Evolutionary conservation across 106 monocot genomes (phyloP), one percentile per base, ranked within the genome.

Genomic region (Dioscorea zingiberensis): DNA sequence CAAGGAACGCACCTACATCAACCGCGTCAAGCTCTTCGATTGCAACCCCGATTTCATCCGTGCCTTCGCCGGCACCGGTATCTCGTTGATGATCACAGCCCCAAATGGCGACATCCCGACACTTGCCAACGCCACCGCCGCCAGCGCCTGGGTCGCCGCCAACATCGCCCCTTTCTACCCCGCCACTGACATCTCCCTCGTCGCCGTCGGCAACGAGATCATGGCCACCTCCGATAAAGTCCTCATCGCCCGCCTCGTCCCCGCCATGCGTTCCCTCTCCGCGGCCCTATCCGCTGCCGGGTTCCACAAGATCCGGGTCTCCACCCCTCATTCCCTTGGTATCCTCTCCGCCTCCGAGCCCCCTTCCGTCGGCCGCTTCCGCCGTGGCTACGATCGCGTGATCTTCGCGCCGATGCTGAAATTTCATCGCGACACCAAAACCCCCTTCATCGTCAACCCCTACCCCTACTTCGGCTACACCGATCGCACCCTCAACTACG

Each of bases 391-490:
- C 72, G 87, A 83, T 45, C 65, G 70, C 4, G 66, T 53, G 0
- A 54, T 90, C 47, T 78, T 90, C 76, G 47, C 62, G 2, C 94
- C 90, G 15, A 81, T 94, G 80, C 87, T 90, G 30, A 59, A 85
- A 5, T 87, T 85, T 75, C 94, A 83, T 73, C 81, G 82, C 25
- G 22, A 68, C 9, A 83, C 82, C 27, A 80, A 80, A 25, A 70
- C 78, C 1, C 90, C 90, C 1, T 90, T 94, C 78, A 47, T 87
- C 25, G 87, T 94, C 28, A 95, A 95, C 71, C 83, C 91, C 18
- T 95, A 95, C 65, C 95, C 95, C 4, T 95, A 91, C 87, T 95
- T 88, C 83, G 81, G 87, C 21, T 95, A 91, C 85, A 66, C 16
- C 56, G 55, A 59, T 15, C 5, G 25, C 7, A 81, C 81, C 45